A percentile compares a stretch with the other conserved stretches of the same genome.
Conservation (phyloP, 73 alveolate genomes). For the Uronychia binucleata region DNA sequence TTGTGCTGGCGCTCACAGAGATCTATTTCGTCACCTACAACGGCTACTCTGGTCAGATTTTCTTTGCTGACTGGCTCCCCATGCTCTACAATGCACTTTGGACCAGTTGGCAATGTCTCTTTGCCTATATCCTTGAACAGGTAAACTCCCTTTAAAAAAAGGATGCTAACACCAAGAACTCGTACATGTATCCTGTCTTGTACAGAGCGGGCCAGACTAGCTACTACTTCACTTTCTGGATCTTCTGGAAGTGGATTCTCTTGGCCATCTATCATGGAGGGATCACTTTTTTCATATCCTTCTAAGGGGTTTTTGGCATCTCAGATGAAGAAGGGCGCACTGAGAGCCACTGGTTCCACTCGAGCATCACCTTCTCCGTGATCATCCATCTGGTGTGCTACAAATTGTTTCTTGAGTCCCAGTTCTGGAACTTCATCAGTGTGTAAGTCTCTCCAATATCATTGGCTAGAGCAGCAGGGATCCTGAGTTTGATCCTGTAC, state of each 20-base stretch:
- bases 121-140: conserved; percentile 80
- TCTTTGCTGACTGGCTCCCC: conserved; percentile 93
- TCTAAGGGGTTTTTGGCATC: conserved; percentile 55
- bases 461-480: conserved; percentile 6
- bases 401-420: conserved; percentile 70
- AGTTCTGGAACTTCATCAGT: conserved; percentile 74
- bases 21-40: conserved; percentile 77
- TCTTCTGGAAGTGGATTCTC: conserved; percentile 83
- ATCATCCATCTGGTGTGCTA: conserved; percentile 81
- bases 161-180: conserved; percentile 69
- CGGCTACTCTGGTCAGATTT: conserved; percentile 91
- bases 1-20: conserved; percentile 85
- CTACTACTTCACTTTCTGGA: conserved; percentile 68
- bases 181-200: conserved; percentile 69
- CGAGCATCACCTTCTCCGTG: conserved; percentile 79
- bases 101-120: conserved; percentile 92
- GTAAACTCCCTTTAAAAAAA: too few species aligned
- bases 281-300: conserved; percentile 64
- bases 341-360: conserved; percentile 66
- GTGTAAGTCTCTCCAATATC: conserved; percentile 54
- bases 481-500: conserved; percentile 6
- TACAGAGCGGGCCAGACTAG: conserved; percentile 88
- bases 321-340: conserved; percentile 67
- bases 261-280: conserved; percentile 78
- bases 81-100: conserved; percentile 89